Evolutionary conservation across 2,329 filamentous ascomycete genomes (phyloP).

Genomic region (Alternaria brassicicola): DNA sequence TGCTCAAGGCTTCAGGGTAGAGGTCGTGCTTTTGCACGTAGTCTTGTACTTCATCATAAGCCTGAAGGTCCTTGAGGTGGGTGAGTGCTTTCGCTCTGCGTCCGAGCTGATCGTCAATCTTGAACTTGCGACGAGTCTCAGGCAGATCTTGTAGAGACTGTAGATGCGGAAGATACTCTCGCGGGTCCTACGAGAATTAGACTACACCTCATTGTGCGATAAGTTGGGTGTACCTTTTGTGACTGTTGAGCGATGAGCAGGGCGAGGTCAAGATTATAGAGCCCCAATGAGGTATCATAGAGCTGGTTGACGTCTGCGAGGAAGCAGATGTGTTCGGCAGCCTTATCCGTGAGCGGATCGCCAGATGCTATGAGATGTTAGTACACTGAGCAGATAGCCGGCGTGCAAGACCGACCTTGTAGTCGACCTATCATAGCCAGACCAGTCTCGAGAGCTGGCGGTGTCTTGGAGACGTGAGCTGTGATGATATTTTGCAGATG

Average conservation of each 20-base stretch:
- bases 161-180: slow-evolving; percentile 94
- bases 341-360: slow-evolving; percentile 74
- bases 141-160: slow-evolving; percentile 81
- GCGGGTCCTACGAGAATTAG: slow-evolving; percentile 65
- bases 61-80: slow-evolving; percentile 74
- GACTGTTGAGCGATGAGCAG: slow-evolving; percentile 93
- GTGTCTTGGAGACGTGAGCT: slow-evolving; percentile 89
- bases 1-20: slow-evolving; percentile 75
- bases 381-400: neutral
- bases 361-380: slow-evolving; percentile 36
- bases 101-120: slow-evolving; percentile 86
- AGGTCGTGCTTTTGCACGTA: slow-evolving; percentile 82
- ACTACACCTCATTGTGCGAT: neutral
- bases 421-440: slow-evolving; percentile 78
- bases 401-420: slow-evolving; percentile 47
- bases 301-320: slow-evolving; percentile 90
- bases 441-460: slow-evolving; percentile 87
- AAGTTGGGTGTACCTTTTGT: slow-evolving; percentile 65
- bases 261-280: slow-evolving; percentile 90
- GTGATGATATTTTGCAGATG: slow-evolving; percentile 92
- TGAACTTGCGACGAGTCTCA: slow-evolving; percentile 73
- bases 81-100: slow-evolving; percentile 76
- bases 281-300: slow-evolving; percentile 85
- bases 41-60: slow-evolving; percentile 75
- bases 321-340: slow-evolving; percentile 97